Base-by-base conservation (phyloP, 1,139 yeast genomes). In the Williopsis jadinii region DNA sequence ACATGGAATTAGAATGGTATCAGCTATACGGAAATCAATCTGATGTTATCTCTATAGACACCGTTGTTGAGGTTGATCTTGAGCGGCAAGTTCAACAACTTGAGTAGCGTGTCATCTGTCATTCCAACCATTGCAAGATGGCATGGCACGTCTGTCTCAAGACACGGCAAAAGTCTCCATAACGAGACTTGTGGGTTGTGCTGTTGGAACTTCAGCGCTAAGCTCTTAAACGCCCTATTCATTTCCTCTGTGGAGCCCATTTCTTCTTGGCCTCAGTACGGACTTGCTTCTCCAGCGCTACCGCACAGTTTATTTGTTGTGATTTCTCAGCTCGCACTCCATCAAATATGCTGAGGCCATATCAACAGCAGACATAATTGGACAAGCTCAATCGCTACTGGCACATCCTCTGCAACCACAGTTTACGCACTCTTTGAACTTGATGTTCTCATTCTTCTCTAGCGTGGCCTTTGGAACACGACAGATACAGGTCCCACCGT, bases 381-480 rank as follows among this genome's bases (percentile, higher is more conserved):
- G 30, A 11, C 30, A 28, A 14, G 14, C 12, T 58, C 46, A 84
- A 56, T 84, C 95, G n/a, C 80, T 72, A 52, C 92, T 82, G 2
- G 95, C 78, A 59, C 97, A 88, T 2, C 96, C 96, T 46, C 75
- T 67, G 54, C 97, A 88, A 0, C 97, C 97, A 66, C 97, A 88
- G 32, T 84, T 85, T 9, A 84, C 71, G 59, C 97, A 88, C 50
- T 81, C 79, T 10, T 77, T 67, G 51, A 67, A 67, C 24, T 60
- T 54, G 9, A 56, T 36, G n/a, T 52, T 47, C 26, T 55, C 53
- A 40, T 63, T 64, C 35, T 64, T 64, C 36, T 68, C 72, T 27
- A 68, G 58, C 37, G 73, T 62, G 14, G 73, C 70, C 50, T 79
- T 73, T 1, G 97, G 95, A 2, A 88, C 96, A 42, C 97, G 67